Conservation (phyloP, 2,329 filamentous ascomycete genomes). For the Hymenoscyphus occultus region DNA sequence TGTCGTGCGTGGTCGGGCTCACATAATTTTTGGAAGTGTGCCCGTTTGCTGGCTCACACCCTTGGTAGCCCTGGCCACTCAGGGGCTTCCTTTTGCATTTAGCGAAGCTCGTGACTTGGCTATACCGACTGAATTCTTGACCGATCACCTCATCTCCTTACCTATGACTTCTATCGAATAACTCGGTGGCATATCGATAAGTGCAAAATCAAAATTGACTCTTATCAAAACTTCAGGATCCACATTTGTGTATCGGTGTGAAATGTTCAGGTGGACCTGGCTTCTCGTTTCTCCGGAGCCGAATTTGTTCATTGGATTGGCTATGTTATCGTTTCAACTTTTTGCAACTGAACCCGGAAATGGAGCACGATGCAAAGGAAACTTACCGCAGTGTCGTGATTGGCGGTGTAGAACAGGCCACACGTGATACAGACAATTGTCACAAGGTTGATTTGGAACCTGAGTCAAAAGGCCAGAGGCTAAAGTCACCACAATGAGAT, state of each 20-base stretch:
- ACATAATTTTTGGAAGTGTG: background rate
- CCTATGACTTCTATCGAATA: background rate
- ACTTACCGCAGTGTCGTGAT: constrained; percentile 8
- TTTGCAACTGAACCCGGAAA: background rate
- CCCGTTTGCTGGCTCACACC: background rate
- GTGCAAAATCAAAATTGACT: background rate
- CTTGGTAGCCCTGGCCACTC: background rate
- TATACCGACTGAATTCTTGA: background rate
- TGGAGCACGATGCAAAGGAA: background rate
- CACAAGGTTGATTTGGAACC: background rate
- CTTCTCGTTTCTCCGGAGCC: background rate
- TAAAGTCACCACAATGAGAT: background rate
- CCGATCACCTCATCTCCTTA: background rate
- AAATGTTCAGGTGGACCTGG: constrained; percentile 4
- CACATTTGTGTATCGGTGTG: background rate
- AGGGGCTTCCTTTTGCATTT: constrained; percentile 5
- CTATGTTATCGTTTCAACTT: background rate
- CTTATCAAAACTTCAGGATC: background rate
- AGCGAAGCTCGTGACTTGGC: constrained; percentile 4
- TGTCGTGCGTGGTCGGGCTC: constrained; percentile 11
- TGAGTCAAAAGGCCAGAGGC: background rate
- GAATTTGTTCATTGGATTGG: background rate
- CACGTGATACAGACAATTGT: constrained; percentile 18
- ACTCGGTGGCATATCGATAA: background rate
- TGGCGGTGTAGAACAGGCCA: constrained; percentile 16